phyloP scores from a whole-genome alignment of 1,284 basidiomycete species.

The Waitea zeae region DNA sequence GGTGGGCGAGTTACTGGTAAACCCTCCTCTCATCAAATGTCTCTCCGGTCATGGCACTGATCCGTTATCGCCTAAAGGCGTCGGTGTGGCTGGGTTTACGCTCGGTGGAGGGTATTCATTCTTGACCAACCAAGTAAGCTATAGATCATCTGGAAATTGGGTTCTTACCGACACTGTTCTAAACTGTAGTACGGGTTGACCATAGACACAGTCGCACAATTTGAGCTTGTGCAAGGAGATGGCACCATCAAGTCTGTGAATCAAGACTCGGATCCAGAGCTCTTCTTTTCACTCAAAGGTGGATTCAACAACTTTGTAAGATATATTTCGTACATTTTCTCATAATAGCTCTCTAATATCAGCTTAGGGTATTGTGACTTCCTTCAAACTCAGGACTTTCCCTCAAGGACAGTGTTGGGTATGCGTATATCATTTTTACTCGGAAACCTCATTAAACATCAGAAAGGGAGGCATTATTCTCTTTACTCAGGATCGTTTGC shows the following conservation, averaged over 20 bases:
- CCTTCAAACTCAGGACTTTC: constrained; percentile 32
- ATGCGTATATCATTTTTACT: constrained; percentile 6
- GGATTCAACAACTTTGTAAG: constrained; percentile 47
- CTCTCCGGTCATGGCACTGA: neutral
- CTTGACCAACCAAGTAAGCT: neutral
- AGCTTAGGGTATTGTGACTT: constrained; percentile 44
- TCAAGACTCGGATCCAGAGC: constrained; percentile 11
- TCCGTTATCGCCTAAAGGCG: constrained; percentile 5
- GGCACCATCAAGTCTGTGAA: constrained; percentile 16
- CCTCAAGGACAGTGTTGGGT: constrained; percentile 46
- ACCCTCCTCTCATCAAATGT: neutral
- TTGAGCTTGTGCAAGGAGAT: constrained; percentile 22
- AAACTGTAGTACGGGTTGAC: constrained; percentile 24
- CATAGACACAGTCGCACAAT: constrained; percentile 21
- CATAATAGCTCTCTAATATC: no score
- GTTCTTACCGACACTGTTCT: no score
- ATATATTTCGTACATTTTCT: no score
- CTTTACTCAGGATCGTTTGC: constrained; percentile 18
- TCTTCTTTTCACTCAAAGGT: constrained; percentile 30
- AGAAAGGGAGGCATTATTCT: constrained; percentile 38
- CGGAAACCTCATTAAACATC: neutral
- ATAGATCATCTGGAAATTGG: neutral
- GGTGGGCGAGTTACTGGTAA: constrained; percentile 1
- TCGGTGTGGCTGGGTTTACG: constrained; percentile 2
- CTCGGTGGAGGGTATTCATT: constrained; percentile 6